Percentiles rank a stretch among this genome's conserved stretches.
These are phyloP conservation scores for Didymella glomerata DNA, from an alignment of 2,329 filamentous ascomycete genomes.

Conservation along the genomic window DNA sequence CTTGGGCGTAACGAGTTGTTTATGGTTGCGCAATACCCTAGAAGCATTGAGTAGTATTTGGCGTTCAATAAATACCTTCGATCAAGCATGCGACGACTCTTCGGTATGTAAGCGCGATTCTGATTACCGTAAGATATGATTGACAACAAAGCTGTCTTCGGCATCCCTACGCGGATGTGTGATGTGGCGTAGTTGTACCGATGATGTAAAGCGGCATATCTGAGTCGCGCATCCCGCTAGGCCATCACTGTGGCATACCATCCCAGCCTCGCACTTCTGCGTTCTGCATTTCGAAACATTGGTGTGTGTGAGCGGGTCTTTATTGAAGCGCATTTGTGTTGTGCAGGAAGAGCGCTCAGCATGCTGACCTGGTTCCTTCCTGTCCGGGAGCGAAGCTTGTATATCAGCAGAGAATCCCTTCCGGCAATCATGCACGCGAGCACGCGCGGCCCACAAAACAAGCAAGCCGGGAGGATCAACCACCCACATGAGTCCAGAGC, in stretches of 20 bases:
- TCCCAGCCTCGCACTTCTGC: not conserved
- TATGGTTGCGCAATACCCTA: conserved; percentile 18
- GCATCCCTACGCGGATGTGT: not conserved
- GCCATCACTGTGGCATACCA: too few species aligned
- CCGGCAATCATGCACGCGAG: conserved; percentile 6
- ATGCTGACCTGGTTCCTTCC: not conserved
- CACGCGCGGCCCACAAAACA: conserved; percentile 10
- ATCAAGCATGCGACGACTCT: conserved; percentile 9
- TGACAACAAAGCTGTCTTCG: not conserved
- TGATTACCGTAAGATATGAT: not conserved
- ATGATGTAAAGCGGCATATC: conserved; percentile 14
- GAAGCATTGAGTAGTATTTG: conserved; percentile 11
- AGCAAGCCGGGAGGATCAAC: conserved; percentile 3
- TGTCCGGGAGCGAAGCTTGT: not conserved
- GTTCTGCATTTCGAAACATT: not conserved
- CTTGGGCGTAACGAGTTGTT: conserved; percentile 14
- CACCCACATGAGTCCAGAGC: not conserved
- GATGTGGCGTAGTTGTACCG: conserved; percentile 6
- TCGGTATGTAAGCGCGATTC: not conserved
- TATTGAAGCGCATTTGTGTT: not conserved
- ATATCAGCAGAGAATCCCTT: not conserved
- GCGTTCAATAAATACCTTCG: conserved; percentile 21
- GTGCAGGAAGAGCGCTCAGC: not conserved
- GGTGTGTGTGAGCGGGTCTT: not conserved
- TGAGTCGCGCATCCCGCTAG: conserved; percentile 2